These are phyloP conservation scores for Phytophthora meadii DNA, from an alignment of 352 stramenopile genomes.

Conservation along the genomic window DNA sequence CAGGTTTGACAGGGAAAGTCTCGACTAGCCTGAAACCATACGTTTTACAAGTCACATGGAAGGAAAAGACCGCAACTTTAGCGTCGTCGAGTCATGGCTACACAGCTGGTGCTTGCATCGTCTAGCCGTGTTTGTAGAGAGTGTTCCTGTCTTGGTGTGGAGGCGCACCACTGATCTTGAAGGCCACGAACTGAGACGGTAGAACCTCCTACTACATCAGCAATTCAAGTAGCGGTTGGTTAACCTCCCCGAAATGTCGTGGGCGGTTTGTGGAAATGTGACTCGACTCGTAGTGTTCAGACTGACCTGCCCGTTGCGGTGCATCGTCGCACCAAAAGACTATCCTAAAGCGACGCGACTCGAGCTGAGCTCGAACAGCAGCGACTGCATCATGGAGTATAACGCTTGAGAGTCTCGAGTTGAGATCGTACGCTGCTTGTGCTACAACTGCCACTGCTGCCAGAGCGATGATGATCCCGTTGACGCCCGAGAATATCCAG, in stretches of 20 bases:
- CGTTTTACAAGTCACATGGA: conserved; percentile 6
- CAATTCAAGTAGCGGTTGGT: neutral
- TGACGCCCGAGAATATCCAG: conserved; percentile 31
- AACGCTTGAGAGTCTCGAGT: neutral
- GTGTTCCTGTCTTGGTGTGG: conserved; percentile 23
- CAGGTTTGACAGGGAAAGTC: conserved; percentile 6
- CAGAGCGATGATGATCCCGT: conserved; percentile 19
- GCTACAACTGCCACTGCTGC: conserved; percentile 2
- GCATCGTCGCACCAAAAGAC: conserved; percentile 1
- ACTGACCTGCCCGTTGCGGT: conserved; percentile 9
- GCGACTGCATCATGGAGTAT: neutral
- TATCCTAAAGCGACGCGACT: conserved; percentile 9
- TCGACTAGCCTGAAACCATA: conserved; percentile 23
- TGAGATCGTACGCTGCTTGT: neutral
- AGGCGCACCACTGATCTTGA: neutral
- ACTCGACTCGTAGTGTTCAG: too few species aligned
- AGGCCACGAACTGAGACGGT: conserved; percentile 4
- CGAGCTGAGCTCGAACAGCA: conserved; percentile 19
- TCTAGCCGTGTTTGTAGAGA: conserved; percentile 28
- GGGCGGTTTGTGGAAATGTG: neutral
- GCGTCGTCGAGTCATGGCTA: conserved; percentile 10
- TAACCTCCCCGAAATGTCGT: conserved; percentile 3
- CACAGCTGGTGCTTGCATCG: conserved; percentile 9
- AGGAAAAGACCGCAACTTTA: conserved; percentile 19
- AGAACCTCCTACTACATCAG: neutral